A percentile compares a stretch with the other conserved stretches of the same genome.
Conservation (phyloP, 169 alveolate species). For the Plasmodium chabaudi region DNA sequence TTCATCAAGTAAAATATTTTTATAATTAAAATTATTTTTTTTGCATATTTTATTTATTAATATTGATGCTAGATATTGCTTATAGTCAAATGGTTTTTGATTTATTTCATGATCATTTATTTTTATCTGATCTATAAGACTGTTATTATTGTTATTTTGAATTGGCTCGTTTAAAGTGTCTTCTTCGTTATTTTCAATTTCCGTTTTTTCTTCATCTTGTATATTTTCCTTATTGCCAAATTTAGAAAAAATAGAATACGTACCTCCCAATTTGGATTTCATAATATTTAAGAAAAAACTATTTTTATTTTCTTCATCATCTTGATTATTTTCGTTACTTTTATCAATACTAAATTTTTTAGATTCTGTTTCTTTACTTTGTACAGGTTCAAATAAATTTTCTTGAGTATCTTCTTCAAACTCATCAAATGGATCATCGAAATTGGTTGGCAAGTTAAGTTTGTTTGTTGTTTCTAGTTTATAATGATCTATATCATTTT, state of each 20-base stretch:
- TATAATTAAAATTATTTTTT: not conserved
- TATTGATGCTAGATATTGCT: constrained; percentile 13
- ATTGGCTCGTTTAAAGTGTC: not conserved
- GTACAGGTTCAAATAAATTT: no score
- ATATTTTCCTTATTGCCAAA: not conserved
- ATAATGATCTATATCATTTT: no score
- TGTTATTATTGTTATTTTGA: not conserved
- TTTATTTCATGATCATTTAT: not conserved
- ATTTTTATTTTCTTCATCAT: constrained; percentile 20
- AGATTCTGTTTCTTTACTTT: not conserved
- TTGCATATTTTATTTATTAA: constrained; percentile 6
- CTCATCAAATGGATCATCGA: no score
- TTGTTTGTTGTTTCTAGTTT: no score
- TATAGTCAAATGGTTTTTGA: constrained; percentile 16
- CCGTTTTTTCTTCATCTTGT: not conserved
- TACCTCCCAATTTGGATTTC: constrained; percentile 37
- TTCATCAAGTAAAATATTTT: not conserved
- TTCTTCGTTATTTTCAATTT: not conserved
- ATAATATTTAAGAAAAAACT: constrained; percentile 14
- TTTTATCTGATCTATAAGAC: no score
- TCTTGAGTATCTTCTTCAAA: no score
- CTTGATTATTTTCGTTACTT: not conserved
- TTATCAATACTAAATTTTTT: not conserved
- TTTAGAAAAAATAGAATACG: constrained; percentile 6
- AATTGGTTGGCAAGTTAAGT: no score